A percentile compares a stretch with the other conserved stretches of the same genome.
Evolutionary conservation across 2,329 filamentous ascomycete species (phyloP).

Genomic region (Teratosphaeria pseudoeucalypti): DNA sequence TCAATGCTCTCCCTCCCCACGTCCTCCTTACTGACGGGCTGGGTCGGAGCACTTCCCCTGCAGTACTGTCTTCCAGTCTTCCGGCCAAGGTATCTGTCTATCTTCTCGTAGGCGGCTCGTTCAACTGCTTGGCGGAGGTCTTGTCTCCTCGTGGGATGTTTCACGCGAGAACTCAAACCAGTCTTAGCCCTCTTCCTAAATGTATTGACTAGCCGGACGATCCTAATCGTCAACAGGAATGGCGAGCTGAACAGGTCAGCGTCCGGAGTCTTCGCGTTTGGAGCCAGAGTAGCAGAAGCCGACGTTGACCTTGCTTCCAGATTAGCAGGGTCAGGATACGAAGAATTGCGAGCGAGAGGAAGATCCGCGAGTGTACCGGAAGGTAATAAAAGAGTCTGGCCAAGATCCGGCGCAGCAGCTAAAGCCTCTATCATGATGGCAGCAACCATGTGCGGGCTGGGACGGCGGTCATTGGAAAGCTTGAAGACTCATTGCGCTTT

Average conservation of each 20-base stretch:
- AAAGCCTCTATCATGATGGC: not conserved
- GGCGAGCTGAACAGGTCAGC: constrained; percentile 4
- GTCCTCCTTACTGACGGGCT: not conserved
- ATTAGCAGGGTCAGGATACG: not conserved
- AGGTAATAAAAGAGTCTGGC: not conserved
- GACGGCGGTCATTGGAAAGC: not conserved
- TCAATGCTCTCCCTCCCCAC: not conserved
- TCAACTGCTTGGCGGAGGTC: constrained; percentile 22
- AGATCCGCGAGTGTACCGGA: not conserved
- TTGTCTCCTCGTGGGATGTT: constrained; percentile 7
- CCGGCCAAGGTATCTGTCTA: constrained; percentile 12
- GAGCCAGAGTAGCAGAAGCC: not conserved
- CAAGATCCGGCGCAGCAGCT: not conserved
- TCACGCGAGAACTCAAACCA: constrained; percentile 15
- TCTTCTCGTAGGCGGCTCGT: constrained; percentile 13
- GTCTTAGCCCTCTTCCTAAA: constrained; percentile 28
- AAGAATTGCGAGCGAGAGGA: not conserved
- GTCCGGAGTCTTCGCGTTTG: not conserved
- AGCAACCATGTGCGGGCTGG: not conserved
- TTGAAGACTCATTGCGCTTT: not conserved
- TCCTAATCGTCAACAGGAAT: constrained; percentile 27
- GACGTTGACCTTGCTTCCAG: constrained; percentile 2
- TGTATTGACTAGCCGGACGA: constrained; percentile 29
- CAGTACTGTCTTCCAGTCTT: not conserved
- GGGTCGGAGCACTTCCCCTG: not conserved